phyloP scores from a whole-genome alignment of 2,329 filamentous ascomycete species.

The Akanthomyces muscarius region DNA sequence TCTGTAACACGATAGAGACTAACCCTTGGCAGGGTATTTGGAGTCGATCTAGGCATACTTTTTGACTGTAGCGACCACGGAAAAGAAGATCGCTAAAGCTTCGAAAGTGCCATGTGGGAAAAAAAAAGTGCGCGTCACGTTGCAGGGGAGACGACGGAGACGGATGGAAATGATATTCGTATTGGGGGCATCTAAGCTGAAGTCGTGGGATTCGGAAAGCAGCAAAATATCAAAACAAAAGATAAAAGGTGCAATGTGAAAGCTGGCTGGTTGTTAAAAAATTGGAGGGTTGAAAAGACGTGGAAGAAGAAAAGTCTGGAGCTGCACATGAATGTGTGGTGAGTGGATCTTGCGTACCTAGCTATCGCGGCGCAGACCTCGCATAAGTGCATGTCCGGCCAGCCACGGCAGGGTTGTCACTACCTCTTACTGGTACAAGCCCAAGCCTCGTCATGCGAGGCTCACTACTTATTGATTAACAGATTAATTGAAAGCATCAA shows the following conservation, averaged over 20 bases:
- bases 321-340: not conserved
- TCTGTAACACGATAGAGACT: slow-evolving; percentile 93
- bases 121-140: not conserved
- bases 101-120: slow-evolving; percentile 72
- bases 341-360: not conserved
- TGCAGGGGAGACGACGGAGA: not conserved
- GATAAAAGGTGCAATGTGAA: not conserved
- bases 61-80: slow-evolving; percentile 82
- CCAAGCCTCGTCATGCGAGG: not conserved
- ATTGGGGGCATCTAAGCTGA: slow-evolving; percentile 7
- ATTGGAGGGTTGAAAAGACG: not conserved
- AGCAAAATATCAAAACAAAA: not conserved
- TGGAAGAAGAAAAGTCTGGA: not conserved
- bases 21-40: slow-evolving; percentile 81
- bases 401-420: not conserved
- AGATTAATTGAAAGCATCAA: not conserved
- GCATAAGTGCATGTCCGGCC: slow-evolving; percentile 11
- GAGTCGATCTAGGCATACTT: slow-evolving; percentile 72
- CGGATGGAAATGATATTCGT: not conserved
- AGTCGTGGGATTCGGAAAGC: not conserved
- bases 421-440: no score
- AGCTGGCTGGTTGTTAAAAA: not conserved
- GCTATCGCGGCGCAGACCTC: slow-evolving; percentile 15
- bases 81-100: slow-evolving; percentile 69
- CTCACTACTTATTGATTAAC: not conserved